phyloP scores from a whole-genome alignment of 139 green algal species.

The Chlorella sp. region DNA sequence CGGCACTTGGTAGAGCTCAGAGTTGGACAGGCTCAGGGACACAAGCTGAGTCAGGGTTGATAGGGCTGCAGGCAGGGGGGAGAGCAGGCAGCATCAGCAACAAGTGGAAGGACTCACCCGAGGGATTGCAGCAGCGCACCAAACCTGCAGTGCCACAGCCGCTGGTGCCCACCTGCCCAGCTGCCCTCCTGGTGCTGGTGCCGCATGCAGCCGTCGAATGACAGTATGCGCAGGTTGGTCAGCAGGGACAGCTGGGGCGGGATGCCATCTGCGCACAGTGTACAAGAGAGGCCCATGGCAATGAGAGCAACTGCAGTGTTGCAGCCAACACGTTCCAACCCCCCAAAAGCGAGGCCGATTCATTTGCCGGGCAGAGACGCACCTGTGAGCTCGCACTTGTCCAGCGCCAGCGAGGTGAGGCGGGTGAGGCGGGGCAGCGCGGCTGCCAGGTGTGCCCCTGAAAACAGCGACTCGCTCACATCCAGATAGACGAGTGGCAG shows the following conservation, averaged over 20 bases:
- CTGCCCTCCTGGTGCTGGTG: not conserved
- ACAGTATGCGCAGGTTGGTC: slow-evolving; percentile 27
- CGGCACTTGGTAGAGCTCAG: not conserved
- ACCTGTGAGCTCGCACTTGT: slow-evolving; percentile 26
- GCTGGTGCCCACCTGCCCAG: too few species aligned
- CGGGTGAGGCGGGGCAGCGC: slow-evolving; percentile 13
- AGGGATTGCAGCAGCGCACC: too few species aligned
- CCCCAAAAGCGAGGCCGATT: too few species aligned
- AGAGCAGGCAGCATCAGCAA: too few species aligned
- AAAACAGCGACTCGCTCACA: not conserved
- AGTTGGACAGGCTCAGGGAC: slow-evolving; percentile 7
- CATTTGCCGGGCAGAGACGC: not conserved
- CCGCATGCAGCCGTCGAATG: slow-evolving; percentile 23
- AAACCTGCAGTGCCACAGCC: too few species aligned
- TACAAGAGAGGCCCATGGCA: too few species aligned
- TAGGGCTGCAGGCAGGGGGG: not conserved
- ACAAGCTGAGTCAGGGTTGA: not conserved
- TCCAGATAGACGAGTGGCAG: slow-evolving; percentile 19
- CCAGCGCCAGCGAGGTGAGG: slow-evolving; percentile 26
- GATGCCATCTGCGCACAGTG: not conserved
- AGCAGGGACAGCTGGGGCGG: slow-evolving; percentile 7
- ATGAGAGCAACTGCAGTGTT: too few species aligned
- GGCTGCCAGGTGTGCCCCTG: not conserved
- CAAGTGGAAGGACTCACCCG: too few species aligned
- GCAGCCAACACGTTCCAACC: too few species aligned